Conservation (phyloP, 305 asterid genomes). For the Petunia hybrid region DNA sequence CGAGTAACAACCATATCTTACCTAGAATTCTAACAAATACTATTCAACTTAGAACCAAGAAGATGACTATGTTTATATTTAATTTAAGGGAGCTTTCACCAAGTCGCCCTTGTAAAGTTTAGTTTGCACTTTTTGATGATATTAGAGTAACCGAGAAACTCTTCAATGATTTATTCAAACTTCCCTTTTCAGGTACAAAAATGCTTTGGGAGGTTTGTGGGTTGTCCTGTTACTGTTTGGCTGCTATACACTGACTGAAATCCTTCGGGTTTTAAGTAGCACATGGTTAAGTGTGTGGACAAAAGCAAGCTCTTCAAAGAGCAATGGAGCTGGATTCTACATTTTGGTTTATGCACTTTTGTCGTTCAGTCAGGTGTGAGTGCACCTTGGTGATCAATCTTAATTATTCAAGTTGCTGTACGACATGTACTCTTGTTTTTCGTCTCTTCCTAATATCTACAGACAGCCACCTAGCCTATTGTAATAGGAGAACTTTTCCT, state of each 20-base stretch:
- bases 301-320: conserved; percentile 38
- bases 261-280: conserved; percentile 42
- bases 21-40: conserved; percentile 19
- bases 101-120: not conserved
- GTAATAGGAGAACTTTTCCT: conserved; percentile 22
- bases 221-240: conserved; percentile 39
- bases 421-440: not conserved
- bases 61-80: not conserved
- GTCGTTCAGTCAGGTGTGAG: conserved; percentile 38
- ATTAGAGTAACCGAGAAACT: conserved; percentile 15
- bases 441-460: conserved; percentile 11
- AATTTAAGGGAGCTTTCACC: conserved; percentile 10
- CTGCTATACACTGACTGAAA: conserved; percentile 39
- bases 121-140: conserved; percentile 12
- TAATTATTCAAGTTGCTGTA: not conserved
- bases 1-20: conserved; percentile 17
- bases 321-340: conserved; percentile 37
- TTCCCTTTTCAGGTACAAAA: conserved; percentile 46
- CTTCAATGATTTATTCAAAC: conserved; percentile 18
- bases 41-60: conserved; percentile 22
- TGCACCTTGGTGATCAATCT: conserved; percentile 22
- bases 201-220: conserved; percentile 49
- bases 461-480: not conserved
- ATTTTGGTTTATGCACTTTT: conserved; percentile 39
- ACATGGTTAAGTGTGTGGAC: conserved; percentile 49